phyloP scores from a whole-genome alignment of 78 protist species.

The Dictyostelium firmibasis region DNA sequence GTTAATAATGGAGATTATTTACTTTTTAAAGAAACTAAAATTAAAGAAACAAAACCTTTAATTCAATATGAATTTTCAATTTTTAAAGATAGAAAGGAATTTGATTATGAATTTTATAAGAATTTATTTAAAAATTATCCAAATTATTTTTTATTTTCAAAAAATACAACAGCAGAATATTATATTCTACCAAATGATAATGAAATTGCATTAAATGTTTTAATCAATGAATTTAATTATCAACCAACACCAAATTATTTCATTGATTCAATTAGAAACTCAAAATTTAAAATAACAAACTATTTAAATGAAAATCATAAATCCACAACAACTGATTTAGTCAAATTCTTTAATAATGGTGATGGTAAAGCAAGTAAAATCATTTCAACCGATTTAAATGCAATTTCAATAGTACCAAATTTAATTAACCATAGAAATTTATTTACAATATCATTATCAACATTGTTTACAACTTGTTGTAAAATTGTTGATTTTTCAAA shows the following conservation, averaged over 20 bases:
- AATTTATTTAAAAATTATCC: neutral
- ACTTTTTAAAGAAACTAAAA: neutral
- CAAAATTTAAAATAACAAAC: neutral
- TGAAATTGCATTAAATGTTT: neutral
- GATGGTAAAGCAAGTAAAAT: neutral
- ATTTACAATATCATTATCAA: neutral
- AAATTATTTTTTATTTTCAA: neutral
- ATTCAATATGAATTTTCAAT: neutral
- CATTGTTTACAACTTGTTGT: neutral
- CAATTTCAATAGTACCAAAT: neutral
- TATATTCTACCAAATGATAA: neutral
- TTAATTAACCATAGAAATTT: neutral
- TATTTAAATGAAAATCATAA: neutral
- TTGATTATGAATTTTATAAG: neutral
- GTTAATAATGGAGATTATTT: neutral
- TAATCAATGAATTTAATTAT: neutral
- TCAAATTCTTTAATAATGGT: neutral
- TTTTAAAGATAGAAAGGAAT: neutral
- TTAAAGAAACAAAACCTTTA: neutral
- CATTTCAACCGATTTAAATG: neutral
- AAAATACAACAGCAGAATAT: neutral
- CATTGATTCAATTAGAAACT: neutral
- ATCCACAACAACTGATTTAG: neutral
- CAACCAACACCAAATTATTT: neutral
- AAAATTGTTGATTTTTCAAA: neutral